Conservation (phyloP, 2,329 filamentous ascomycete genomes). For the Zymoseptoria crescenta region DNA sequence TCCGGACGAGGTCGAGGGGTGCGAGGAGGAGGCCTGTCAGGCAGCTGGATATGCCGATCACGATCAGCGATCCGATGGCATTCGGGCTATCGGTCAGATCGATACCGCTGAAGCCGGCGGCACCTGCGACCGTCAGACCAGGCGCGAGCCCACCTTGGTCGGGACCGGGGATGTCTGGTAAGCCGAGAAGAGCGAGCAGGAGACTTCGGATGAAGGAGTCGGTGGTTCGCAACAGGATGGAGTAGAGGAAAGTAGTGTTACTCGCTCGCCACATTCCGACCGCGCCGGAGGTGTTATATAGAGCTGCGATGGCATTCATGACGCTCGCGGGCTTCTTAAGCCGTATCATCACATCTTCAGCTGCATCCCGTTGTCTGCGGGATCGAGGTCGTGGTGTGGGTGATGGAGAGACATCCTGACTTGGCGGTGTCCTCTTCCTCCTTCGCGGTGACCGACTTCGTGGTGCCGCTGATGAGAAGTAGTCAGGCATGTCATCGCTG, state of each 20-base stretch:
- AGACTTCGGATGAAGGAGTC: constrained; percentile 90
- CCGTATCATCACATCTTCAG: constrained; percentile 50
- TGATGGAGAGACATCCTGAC: constrained; percentile 18
- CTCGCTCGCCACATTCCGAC: constrained; percentile 93
- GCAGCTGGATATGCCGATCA: constrained; percentile 58
- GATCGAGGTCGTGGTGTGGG: constrained; percentile 24
- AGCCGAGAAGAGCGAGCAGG: constrained; percentile 80
- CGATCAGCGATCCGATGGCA: constrained; percentile 70
- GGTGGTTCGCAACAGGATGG: constrained; percentile 72
- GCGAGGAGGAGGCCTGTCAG: constrained; percentile 72
- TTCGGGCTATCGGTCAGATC: constrained; percentile 77
- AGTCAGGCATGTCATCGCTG: constrained; percentile 57
- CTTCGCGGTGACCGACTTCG: constrained; percentile 41
- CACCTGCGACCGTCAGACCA: constrained; percentile 41
- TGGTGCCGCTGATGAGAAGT: constrained; percentile 69
- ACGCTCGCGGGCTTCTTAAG: constrained; percentile 72
- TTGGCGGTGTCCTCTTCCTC: constrained; percentile 23
- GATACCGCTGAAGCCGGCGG: constrained; percentile 46
- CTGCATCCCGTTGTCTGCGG: constrained; percentile 16
- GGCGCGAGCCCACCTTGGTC: constrained; percentile 59
- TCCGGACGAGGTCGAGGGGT: constrained; percentile 84
- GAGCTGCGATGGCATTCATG: constrained; percentile 73
- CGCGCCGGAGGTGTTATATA: constrained; percentile 83
- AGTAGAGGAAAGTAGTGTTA: constrained; percentile 88
- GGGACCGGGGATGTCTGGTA: constrained; percentile 74